Percentiles rank a stretch among this genome's conserved stretches.
These are phyloP conservation scores for Neoboletus brunneissimus DNA, from an alignment of 768 basidiomycete genomes.

Conservation along the genomic window DNA sequence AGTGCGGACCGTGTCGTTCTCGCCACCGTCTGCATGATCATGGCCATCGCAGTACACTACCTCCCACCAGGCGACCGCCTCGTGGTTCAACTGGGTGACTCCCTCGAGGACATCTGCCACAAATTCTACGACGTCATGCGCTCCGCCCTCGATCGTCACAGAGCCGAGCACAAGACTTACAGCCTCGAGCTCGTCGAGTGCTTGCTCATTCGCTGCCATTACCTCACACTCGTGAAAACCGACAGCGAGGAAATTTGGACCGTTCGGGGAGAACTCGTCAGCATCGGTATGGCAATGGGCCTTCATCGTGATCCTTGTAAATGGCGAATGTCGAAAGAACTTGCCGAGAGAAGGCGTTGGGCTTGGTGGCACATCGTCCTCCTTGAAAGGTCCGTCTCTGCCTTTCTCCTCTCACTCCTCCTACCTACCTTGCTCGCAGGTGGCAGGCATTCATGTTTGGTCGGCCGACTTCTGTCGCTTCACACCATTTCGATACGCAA, in stretches of 20 bases:
- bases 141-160: constrained; percentile 59
- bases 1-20: constrained; percentile 67
- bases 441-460: constrained; percentile 92
- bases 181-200: constrained; percentile 76
- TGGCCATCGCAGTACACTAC: constrained; percentile 72
- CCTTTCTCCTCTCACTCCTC: not conserved
- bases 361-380: constrained; percentile 89
- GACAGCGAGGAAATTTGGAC: constrained; percentile 83
- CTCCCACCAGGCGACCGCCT: constrained; percentile 64
- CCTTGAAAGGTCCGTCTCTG: constrained; percentile 62
- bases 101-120: constrained; percentile 56
- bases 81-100: constrained; percentile 49
- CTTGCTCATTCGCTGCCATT: constrained; percentile 66
- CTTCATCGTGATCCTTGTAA: constrained; percentile 83
- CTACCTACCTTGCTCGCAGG: constrained; percentile 35
- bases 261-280: constrained; percentile 67
- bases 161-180: constrained; percentile 57
- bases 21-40: constrained; percentile 69
- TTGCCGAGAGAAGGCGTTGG: constrained; percentile 79
- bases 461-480: constrained; percentile 68
- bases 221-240: constrained; percentile 66
- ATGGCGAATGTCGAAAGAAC: constrained; percentile 65
- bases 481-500: constrained; percentile 82
- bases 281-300: constrained; percentile 78
- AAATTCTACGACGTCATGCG: constrained; percentile 72